Evolutionary conservation across 495 filamentous ascomycete species (phyloP), one percentile per base, ranked within the genome.

Genomic region (Penicillium maclennaniae): DNA sequence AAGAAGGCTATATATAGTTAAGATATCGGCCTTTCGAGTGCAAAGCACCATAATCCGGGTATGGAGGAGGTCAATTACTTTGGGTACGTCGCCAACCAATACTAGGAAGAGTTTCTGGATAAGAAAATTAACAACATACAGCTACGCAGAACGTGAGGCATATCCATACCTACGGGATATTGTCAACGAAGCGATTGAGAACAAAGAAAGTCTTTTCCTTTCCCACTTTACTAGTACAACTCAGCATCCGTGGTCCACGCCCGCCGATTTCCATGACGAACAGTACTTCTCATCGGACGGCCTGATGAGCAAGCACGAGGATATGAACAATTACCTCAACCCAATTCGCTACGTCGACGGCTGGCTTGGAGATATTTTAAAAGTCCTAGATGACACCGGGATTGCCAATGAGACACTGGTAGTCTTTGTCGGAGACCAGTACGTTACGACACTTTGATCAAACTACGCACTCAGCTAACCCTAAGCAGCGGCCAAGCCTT

Each of bases 381-480:
- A 68, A 0, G 37, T 74, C 16, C 49, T 77, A 14, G 63, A 75
- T 26, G 66, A 74, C 7, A 53, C 60, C 8, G 71, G 65, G 17
- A 66, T 75, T 7, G 64, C 69, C 10, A 58, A 75, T 25, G 67
- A 77, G 58, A 77, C 72, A 12, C 57, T 77, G 23, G 55, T 77
- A 12, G 66, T 75, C 10, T 66, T 75, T 53, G 62, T 71, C 25
- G 73, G 73, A 45, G 72, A 77, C 45, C 73, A 77, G 70, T 73
- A 70, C 61, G 69, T 61, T 36, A 6, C 12, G 6, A 14, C n/a
- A 10, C 3, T 36, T 47, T 3, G 5, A 12, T 8, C 38, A n/a
- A 16, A 4, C 4, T 21, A 14, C 15, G 14, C n/a, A 23, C 21
- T 31, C 27, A 31, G 4, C 45, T 47, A 47, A 47, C 45, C 36